Evolutionary conservation across 768 basidiomycete species (phyloP).

Genomic region (Leccinum fibrillosum): DNA sequence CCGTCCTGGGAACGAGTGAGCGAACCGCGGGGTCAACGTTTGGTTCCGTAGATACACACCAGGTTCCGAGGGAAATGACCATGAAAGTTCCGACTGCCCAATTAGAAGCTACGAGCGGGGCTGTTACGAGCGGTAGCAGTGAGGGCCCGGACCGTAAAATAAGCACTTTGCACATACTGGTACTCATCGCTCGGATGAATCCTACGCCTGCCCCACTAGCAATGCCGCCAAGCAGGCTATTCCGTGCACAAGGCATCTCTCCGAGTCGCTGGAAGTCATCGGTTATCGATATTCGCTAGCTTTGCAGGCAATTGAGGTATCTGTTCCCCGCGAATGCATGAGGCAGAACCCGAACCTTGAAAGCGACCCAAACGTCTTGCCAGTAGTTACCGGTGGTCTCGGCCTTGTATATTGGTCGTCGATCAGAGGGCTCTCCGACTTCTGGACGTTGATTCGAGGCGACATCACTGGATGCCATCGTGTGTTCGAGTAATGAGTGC

Average conservation of each 20-base stretch:
- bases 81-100: conserved; percentile 80
- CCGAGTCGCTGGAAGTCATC: conserved; percentile 60
- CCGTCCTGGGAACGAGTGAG: conserved; percentile 44
- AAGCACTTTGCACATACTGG: conserved; percentile 44
- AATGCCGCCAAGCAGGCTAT: conserved; percentile 72
- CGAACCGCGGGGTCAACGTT: not conserved
- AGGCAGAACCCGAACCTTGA: conserved; percentile 25
- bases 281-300: conserved; percentile 44
- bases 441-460: conserved; percentile 3
- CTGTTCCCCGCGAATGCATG: not conserved
- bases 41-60: conserved; percentile 42
- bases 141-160: conserved; percentile 1
- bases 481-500: not conserved
- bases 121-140: conserved; percentile 23
- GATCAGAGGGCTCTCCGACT: conserved; percentile 6
- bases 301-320: conserved; percentile 24
- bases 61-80: conserved; percentile 63
- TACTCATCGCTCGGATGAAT: conserved; percentile 62
- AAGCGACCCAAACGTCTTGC: conserved; percentile 29
- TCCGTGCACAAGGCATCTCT: conserved; percentile 75
- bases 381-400: conserved; percentile 33
- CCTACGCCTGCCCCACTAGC: conserved; percentile 79
- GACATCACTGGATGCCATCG: conserved; percentile 11
- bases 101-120: conserved; percentile 63
- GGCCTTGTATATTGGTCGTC: conserved; percentile 26